Evolutionary conservation across 2,329 filamentous ascomycete species (phyloP).

Genomic region (Sporothrix protearum): DNA sequence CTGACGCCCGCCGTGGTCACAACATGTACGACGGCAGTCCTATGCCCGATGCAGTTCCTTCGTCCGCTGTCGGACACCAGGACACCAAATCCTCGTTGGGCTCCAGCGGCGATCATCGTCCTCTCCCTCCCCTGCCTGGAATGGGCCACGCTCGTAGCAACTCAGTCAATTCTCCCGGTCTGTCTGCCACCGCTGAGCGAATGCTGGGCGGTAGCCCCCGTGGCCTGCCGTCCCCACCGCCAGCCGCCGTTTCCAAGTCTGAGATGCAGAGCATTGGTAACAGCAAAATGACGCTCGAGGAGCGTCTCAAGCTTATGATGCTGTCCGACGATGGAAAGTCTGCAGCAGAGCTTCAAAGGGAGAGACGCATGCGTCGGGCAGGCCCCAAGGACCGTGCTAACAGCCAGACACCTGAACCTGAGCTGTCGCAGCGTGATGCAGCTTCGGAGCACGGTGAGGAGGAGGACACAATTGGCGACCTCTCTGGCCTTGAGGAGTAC

Average conservation of each 20-base stretch:
- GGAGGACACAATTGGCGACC: slow-evolving; percentile 58
- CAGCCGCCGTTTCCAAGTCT: slow-evolving; percentile 65
- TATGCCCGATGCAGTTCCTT: slow-evolving; percentile 53
- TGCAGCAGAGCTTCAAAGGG: slow-evolving; percentile 62
- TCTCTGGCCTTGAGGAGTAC: slow-evolving; percentile 59
- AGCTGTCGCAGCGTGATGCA: slow-evolving; percentile 34
- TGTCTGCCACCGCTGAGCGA: slow-evolving; percentile 69
- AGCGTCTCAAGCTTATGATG: slow-evolving; percentile 85
- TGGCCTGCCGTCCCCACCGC: slow-evolving; percentile 69
- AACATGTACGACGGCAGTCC: slow-evolving; percentile 71
- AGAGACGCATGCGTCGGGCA: slow-evolving; percentile 64
- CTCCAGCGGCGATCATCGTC: slow-evolving; percentile 77
- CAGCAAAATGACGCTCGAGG: slow-evolving; percentile 77
- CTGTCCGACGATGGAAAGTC: slow-evolving; percentile 65
- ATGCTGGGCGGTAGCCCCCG: slow-evolving; percentile 58
- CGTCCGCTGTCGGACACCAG: slow-evolving; percentile 51
- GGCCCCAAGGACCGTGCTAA: slow-evolving; percentile 47
- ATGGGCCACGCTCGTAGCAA: slow-evolving; percentile 44
- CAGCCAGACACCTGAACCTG: slow-evolving; percentile 45
- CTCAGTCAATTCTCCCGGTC: slow-evolving; percentile 59
- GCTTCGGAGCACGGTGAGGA: slow-evolving; percentile 48
- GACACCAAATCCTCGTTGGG: slow-evolving; percentile 67
- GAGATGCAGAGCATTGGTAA: slow-evolving; percentile 75
- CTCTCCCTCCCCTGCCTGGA: slow-evolving; percentile 80
- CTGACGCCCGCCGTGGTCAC: slow-evolving; percentile 44